phyloP scores from a whole-genome alignment of 2,329 filamentous ascomycete species.

The Fusarium nurragi region DNA sequence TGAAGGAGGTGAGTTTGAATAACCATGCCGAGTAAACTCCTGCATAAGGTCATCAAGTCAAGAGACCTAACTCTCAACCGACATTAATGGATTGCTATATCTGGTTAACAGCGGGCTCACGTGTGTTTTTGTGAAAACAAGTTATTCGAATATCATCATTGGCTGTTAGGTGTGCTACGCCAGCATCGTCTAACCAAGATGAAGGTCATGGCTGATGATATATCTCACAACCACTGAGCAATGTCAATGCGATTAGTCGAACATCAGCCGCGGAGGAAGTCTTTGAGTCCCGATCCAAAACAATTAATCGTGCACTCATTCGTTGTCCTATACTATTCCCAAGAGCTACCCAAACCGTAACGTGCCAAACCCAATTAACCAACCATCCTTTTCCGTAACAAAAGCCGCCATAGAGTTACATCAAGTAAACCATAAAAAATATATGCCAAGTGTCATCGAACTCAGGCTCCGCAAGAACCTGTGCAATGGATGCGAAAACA shows the following conservation, averaged over 20 bases:
- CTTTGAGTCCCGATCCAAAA: not conserved
- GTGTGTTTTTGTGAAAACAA: too few relatives aligned
- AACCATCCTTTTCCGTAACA: constrained; percentile 21
- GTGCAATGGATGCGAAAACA: not conserved
- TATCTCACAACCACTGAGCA: not conserved
- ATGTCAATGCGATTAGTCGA: not conserved
- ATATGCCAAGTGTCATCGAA: not conserved
- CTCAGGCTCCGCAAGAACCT: not conserved
- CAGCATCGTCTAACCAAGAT: not conserved
- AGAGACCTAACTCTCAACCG: too few relatives aligned
- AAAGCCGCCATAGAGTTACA: constrained; percentile 10
- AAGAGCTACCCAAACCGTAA: constrained; percentile 19
- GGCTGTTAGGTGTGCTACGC: not conserved
- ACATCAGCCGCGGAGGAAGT: not conserved
- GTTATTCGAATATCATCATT: not conserved
- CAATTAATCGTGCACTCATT: constrained; percentile 33
- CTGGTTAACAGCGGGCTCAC: too few relatives aligned
- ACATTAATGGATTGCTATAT: too few relatives aligned
- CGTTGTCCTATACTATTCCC: constrained; percentile 19
- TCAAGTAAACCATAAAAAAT: constrained; percentile 1
- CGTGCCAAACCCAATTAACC: constrained; percentile 5
- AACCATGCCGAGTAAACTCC: too few relatives aligned
- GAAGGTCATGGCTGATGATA: not conserved
- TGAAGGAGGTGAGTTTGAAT: too few relatives aligned
- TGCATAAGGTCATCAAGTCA: too few relatives aligned